Base-by-base conservation (phyloP, 768 basidiomycete species). In the Pulveroboletus sp. region DNA sequence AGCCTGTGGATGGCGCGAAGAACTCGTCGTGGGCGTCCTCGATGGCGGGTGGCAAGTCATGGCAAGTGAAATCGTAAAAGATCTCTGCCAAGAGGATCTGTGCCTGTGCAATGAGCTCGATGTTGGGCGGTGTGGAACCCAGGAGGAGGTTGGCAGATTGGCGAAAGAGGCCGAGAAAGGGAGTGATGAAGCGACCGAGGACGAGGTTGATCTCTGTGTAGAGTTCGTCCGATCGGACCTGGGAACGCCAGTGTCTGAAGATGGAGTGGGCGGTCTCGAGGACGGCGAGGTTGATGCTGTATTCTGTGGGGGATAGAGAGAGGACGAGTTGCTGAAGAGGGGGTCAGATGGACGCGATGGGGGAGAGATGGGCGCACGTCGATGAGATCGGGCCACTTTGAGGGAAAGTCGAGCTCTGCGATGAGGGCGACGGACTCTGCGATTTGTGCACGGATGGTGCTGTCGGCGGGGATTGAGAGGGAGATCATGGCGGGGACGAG, bases 201-300 rank as follows among this genome's bases (percentile, higher is more conserved):
- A 96, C 94, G 47, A 89, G 76, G 68, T 95, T 96, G 75, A 99
- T 97, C 60, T 87, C 89, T 4, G 83, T 76, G 73, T 85, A 98
- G 39, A 99, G 82, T 34, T 77, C 68, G 68, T 99, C 87, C 12
- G 89, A 87, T 50, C 93, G 83, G 55, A 93, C 88, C 59, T 87
- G 88, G 2, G 91, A 83, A 37, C 95, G 82, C 95, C 95, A 99
- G 40, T 85, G 86, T 36, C 76, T 80, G 73, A 97, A 98, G 61
- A 99, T 97, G 32, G 92, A 94, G 66, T 97, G 96, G 0, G 93
- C 93, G 0, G 93, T 93, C 63, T 96, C 82, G 37, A 99, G 77
- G 9, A 99, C 89, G 41, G 89, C 90, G 20, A 94, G 74, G 67
- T 96, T 98, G 55, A 89, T 67, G 51, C 84, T 83, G 63, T 91